phyloP scores from a whole-genome alignment of 1,284 basidiomycete genomes.

The Puccinia triticina region DNA sequence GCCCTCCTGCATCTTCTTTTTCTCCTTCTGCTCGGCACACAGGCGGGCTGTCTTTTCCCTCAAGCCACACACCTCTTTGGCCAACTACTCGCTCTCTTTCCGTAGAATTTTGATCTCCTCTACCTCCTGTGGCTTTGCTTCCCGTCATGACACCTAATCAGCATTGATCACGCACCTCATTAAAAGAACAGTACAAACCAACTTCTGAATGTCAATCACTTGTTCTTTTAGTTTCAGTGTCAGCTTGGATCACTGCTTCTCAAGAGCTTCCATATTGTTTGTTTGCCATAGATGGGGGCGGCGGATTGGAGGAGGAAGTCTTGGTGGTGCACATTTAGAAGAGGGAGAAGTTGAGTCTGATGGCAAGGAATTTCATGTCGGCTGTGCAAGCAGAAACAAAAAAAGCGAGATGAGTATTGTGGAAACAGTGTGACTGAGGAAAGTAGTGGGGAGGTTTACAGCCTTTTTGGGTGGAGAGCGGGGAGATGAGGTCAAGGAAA shows the following conservation, averaged over 20 bases:
- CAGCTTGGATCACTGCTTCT: slow-evolving; percentile 59
- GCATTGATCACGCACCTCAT: too few relatives aligned
- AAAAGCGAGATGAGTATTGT: not conserved
- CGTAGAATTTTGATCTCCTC: slow-evolving; percentile 32
- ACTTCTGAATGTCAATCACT: not conserved
- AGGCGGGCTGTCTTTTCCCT: slow-evolving; percentile 65
- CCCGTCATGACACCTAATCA: too few relatives aligned
- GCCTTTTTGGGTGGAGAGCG: slow-evolving; percentile 36
- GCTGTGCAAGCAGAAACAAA: slow-evolving; percentile 14
- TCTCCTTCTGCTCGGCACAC: slow-evolving; percentile 72
- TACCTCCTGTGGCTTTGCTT: slow-evolving; percentile 40
- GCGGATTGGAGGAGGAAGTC: not conserved
- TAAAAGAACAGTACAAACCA: not conserved
- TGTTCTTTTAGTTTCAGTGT: slow-evolving; percentile 57
- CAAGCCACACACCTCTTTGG: not conserved
- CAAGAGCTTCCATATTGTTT: slow-evolving; percentile 71
- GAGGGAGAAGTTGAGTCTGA: slow-evolving; percentile 44
- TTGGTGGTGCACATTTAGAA: slow-evolving; percentile 36
- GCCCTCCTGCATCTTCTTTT: slow-evolving; percentile 91
- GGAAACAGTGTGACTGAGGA: too few relatives aligned
- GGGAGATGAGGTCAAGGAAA: slow-evolving; percentile 39
- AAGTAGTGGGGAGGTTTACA: not conserved
- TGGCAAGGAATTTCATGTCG: slow-evolving; percentile 42
- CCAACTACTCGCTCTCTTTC: slow-evolving; percentile 12
- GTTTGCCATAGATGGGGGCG: too few relatives aligned